Evolutionary conservation across 352 stramenopile genomes (phyloP).

Genomic region (Pythium angustatum): DNA sequence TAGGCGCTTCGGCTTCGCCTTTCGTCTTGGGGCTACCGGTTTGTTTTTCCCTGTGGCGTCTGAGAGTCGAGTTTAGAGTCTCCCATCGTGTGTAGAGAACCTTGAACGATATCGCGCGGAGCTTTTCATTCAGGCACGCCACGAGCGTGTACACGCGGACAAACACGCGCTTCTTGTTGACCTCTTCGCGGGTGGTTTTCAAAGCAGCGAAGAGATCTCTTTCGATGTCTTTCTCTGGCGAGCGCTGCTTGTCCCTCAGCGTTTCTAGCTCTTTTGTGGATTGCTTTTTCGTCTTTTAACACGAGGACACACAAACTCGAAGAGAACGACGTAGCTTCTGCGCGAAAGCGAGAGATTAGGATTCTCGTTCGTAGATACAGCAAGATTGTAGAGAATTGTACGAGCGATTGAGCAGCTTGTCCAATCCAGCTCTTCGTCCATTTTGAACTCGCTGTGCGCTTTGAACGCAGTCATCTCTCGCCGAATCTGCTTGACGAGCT

Average conservation of each 20-base stretch:
- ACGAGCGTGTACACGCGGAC: conserved; percentile 1
- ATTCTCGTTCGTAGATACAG: conserved; percentile 10
- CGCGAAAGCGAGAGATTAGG: background rate
- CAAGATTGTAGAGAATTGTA: conserved; percentile 7
- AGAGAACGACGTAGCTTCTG: background rate
- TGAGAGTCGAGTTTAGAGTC: background rate
- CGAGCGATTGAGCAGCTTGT: background rate
- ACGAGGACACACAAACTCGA: background rate
- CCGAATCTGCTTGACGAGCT: conserved; percentile 7
- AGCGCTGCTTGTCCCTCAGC: background rate
- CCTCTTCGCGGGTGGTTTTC: background rate
- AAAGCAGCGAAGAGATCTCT: conserved; percentile 2
- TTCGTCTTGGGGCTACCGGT: no score
- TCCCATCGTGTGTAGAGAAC: conserved; percentile 10
- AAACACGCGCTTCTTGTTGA: conserved; percentile 1
- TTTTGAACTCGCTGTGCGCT: background rate
- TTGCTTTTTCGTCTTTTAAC: no score
- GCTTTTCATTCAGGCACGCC: background rate
- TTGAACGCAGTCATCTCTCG: conserved; percentile 1
- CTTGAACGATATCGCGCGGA: background rate
- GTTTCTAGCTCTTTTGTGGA: no score
- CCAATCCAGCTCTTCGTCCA: background rate
- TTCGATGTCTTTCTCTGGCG: conserved; percentile 1
- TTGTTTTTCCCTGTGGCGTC: background rate
- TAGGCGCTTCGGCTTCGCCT: no score